These are phyloP conservation scores for Aspergillus costaricaensis DNA, from an alignment of 2,329 filamentous ascomycete species.

Conservation along the genomic window DNA sequence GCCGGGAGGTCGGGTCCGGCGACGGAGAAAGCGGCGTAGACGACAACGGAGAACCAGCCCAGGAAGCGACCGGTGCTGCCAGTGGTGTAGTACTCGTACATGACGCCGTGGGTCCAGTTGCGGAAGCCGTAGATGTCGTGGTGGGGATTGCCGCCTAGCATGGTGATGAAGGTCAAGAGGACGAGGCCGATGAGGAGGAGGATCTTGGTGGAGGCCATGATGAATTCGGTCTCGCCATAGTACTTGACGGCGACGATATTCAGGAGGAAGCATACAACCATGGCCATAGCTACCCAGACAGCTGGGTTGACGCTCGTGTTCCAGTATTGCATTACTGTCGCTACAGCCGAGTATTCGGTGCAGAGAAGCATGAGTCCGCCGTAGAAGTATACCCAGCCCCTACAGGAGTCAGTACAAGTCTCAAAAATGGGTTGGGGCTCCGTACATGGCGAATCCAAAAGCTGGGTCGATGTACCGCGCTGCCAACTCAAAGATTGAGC, in stretches of 20 bases:
- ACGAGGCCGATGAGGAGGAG: conserved; percentile 69
- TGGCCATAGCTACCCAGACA: conserved; percentile 46
- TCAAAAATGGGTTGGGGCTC: no score
- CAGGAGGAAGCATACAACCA: conserved; percentile 52
- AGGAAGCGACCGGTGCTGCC: conserved; percentile 68
- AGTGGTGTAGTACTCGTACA: conserved; percentile 64
- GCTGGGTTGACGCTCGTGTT: conserved; percentile 44
- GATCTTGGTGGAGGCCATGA: conserved; percentile 68
- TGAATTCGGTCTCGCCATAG: conserved; percentile 75
- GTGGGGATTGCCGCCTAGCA: conserved; percentile 76
- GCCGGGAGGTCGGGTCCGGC: conserved; percentile 64
- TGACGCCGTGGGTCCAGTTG: conserved; percentile 63
- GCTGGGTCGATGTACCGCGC: conserved; percentile 53
- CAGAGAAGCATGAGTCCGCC: conserved; percentile 49
- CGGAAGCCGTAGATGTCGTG: conserved; percentile 71
- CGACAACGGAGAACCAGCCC: conserved; percentile 71
- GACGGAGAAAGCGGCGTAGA: conserved; percentile 66
- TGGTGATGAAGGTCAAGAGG: conserved; percentile 74
- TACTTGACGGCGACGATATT: conserved; percentile 71
- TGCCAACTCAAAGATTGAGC: conserved; percentile 51
- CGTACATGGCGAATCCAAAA: conserved; percentile 43
- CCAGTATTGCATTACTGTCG: conserved; percentile 51
- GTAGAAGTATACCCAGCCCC: conserved; percentile 51
- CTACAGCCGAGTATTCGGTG: conserved; percentile 51
- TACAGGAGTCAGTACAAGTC: not conserved